Evolutionary conservation across 2,329 filamentous ascomycete species (phyloP).

Genomic region (Rhytidhysteron rufulum): DNA sequence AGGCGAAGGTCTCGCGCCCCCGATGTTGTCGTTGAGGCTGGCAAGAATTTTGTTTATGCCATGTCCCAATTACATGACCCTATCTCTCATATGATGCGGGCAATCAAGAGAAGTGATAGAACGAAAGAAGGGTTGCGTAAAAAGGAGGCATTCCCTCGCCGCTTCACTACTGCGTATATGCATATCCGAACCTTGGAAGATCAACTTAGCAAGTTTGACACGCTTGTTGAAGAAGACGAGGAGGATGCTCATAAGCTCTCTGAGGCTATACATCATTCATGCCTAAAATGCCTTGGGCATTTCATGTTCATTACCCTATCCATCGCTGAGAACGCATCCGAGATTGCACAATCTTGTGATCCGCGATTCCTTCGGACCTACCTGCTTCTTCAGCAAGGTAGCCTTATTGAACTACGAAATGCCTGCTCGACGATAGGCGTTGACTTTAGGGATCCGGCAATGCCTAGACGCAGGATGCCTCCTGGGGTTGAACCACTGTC

Average conservation of each 20-base stretch:
- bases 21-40: conserved; percentile 52
- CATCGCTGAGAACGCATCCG: conserved; percentile 35
- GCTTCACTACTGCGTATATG: conserved; percentile 54
- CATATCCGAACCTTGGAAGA: conserved; percentile 56
- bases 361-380: conserved; percentile 56
- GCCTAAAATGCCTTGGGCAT: conserved; percentile 31
- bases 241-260: conserved; percentile 40
- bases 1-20: conserved; percentile 45
- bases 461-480: conserved; percentile 15
- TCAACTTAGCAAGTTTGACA: conserved; percentile 48
- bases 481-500: conserved; percentile 17
- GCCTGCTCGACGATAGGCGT: conserved; percentile 51
- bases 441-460: conserved; percentile 27
- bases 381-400: conserved; percentile 57
- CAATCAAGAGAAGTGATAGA: conserved; percentile 33
- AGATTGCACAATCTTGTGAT: conserved; percentile 54
- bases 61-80: conserved; percentile 48
- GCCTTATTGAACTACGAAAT: conserved; percentile 57
- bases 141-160: conserved; percentile 47
- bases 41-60: conserved; percentile 53
- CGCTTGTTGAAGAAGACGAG: conserved; percentile 47
- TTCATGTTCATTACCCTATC: conserved; percentile 35
- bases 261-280: conserved; percentile 29
- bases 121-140: conserved; percentile 41
- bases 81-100: conserved; percentile 32